Evolutionary conservation across 495 filamentous ascomycete species (phyloP).

Genomic region (Penicillium ucsense): DNA sequence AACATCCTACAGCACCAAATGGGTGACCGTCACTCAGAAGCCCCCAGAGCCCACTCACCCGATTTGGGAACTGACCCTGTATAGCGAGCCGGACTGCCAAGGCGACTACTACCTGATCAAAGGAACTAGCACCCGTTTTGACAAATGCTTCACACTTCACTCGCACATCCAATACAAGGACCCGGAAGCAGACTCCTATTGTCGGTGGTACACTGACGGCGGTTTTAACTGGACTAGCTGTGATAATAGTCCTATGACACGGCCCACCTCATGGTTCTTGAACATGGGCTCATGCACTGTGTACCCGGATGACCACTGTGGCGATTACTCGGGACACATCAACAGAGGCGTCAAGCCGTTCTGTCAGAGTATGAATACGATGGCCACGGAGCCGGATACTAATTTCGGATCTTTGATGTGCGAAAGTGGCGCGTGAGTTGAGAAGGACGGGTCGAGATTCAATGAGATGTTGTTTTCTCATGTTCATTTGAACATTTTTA

Average conservation of each 20-base stretch:
- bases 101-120: conserved; percentile 4
- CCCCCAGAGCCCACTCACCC: not conserved
- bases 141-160: not conserved
- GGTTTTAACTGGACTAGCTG: conserved; percentile 1
- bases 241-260: not conserved
- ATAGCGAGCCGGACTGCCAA: not conserved
- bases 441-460: too few relatives aligned
- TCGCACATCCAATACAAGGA: too few relatives aligned
- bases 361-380: not conserved
- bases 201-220: conserved; percentile 3
- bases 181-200: not conserved
- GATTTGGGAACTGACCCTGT: conserved; percentile 4
- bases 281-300: conserved; percentile 1
- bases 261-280: conserved; percentile 2
- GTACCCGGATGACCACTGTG: not conserved
- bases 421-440: too few relatives aligned
- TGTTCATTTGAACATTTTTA: too few relatives aligned
- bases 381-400: not conserved
- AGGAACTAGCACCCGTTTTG: not conserved
- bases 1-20: not conserved
- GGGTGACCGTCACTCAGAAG: too few relatives aligned
- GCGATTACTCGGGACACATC: not conserved
- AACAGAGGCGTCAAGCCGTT: not conserved
- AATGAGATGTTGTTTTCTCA: too few relatives aligned
- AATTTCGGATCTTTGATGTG: not conserved